These are phyloP conservation scores for Aspergillus sp. DNA, from an alignment of 2,329 filamentous ascomycete species.

Conservation along the genomic window DNA sequence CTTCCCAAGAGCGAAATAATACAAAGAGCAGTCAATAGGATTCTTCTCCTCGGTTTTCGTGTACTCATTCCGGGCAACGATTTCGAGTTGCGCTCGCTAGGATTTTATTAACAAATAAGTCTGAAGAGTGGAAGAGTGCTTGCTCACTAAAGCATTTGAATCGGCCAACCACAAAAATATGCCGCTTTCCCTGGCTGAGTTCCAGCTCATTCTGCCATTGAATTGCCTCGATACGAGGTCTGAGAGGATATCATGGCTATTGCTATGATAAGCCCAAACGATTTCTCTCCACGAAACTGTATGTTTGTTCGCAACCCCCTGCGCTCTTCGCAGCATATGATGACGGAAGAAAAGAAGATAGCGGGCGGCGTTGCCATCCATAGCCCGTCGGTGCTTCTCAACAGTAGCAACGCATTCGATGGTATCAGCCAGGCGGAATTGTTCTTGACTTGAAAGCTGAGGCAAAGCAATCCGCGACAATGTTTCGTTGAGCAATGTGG, in stretches of 20 bases:
- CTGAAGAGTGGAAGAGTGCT: not conserved
- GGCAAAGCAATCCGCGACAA: constrained; percentile 67
- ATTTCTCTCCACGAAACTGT: constrained; percentile 48
- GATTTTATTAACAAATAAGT: constrained; percentile 6
- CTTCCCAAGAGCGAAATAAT: constrained; percentile 83
- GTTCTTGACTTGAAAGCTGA: constrained; percentile 74
- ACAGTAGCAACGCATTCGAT: constrained; percentile 77
- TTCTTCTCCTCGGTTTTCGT: constrained; percentile 79
- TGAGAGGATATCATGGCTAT: constrained; percentile 74
- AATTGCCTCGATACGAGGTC: constrained; percentile 76
- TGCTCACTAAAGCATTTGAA: constrained; percentile 60
- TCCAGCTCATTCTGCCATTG: constrained; percentile 73
- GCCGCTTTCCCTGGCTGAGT: constrained; percentile 74
- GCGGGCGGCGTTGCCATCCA: constrained; percentile 81
- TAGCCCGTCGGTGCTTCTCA: constrained; percentile 76
- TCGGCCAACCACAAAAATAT: constrained; percentile 94
- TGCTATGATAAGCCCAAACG: constrained; percentile 39
- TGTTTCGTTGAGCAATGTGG: constrained; percentile 63
- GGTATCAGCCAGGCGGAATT: constrained; percentile 76
- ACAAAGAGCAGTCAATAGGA: constrained; percentile 81
- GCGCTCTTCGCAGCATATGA: constrained; percentile 61
- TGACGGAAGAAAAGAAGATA: constrained; percentile 85
- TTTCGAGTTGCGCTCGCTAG: constrained; percentile 71
- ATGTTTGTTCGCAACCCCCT: constrained; percentile 54
- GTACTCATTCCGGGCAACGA: constrained; percentile 89